Conservation (phyloP, 768 basidiomycete species). For the Russula earlei region DNA sequence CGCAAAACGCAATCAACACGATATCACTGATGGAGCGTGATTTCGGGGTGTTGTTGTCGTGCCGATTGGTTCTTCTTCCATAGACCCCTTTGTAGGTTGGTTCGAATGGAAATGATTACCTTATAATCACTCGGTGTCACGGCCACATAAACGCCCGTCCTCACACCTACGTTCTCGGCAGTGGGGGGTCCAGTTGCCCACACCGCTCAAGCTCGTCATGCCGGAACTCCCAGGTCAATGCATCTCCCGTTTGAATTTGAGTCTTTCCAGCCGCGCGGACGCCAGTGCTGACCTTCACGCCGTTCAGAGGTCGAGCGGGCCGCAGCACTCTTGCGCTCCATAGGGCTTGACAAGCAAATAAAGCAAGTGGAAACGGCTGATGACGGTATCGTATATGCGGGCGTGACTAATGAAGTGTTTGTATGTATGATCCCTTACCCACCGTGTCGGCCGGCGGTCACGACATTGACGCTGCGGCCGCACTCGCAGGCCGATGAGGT, state of each 20-base stretch:
- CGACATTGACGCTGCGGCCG: neutral
- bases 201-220: neutral
- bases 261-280: neutral
- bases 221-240: constrained; percentile 16
- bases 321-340: constrained; percentile 40
- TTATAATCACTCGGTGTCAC: too few species aligned
- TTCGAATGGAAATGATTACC: too few species aligned
- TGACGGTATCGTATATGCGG: constrained; percentile 56
- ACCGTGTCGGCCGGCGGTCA: neutral
- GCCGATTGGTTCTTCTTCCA: too few species aligned
- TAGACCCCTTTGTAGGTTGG: too few species aligned
- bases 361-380: constrained; percentile 45
- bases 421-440: constrained; percentile 43
- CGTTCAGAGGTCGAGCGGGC: constrained; percentile 61
- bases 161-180: too few species aligned
- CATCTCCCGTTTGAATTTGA: neutral
- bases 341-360: constrained; percentile 47
- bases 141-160: too few species aligned
- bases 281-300: neutral
- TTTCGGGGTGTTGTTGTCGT: too few species aligned
- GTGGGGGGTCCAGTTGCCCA: too few species aligned
- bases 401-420: constrained; percentile 47
- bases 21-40: too few species aligned
- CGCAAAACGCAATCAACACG: too few species aligned
- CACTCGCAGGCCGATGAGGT: constrained; percentile 47